Evolutionary conservation across 768 basidiomycete species (phyloP).

Genomic region (Termitomyces titanicus): DNA sequence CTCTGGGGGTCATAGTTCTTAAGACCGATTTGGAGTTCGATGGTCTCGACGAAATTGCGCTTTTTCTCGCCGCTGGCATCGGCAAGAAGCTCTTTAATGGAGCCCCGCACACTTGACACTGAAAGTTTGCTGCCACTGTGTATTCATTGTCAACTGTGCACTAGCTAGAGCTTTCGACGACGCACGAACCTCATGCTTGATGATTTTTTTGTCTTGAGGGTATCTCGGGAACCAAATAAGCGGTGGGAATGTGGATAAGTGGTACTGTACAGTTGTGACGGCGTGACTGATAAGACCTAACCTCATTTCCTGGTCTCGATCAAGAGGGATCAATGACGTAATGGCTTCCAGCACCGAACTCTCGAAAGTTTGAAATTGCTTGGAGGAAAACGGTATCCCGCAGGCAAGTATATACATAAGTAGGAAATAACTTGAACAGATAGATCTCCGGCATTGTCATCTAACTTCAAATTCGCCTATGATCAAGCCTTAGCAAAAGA

Average conservation of each 20-base stretch:
- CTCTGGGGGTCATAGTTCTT: slow-evolving; percentile 99
- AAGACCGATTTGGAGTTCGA: slow-evolving; percentile 94
- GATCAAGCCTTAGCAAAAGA: no score
- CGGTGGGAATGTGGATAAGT: slow-evolving; percentile 14
- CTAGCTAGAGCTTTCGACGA: neutral
- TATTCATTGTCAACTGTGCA: slow-evolving; percentile 14
- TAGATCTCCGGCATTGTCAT: no score
- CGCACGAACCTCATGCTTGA: slow-evolving; percentile 22
- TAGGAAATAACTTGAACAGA: no score
- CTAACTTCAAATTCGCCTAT: no score
- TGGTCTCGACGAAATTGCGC: slow-evolving; percentile 94
- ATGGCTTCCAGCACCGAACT: no score
- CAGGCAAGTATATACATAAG: no score
- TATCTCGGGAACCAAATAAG: slow-evolving; percentile 1
- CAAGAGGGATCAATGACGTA: no score
- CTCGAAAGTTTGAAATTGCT: no score
- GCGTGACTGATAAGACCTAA: slow-evolving; percentile 18
- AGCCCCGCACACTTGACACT: slow-evolving; percentile 99
- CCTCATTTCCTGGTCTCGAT: slow-evolving; percentile 14
- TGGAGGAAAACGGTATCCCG: no score
- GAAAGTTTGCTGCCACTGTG: slow-evolving; percentile 65
- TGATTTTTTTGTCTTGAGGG: slow-evolving; percentile 21
- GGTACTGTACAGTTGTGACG: slow-evolving; percentile 28
- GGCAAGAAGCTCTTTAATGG: slow-evolving; percentile 86
- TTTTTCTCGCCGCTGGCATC: slow-evolving; percentile 84